Evolutionary conservation across 345 rosid genomes (phyloP).

Genomic region (Euphorbia lathyris): DNA sequence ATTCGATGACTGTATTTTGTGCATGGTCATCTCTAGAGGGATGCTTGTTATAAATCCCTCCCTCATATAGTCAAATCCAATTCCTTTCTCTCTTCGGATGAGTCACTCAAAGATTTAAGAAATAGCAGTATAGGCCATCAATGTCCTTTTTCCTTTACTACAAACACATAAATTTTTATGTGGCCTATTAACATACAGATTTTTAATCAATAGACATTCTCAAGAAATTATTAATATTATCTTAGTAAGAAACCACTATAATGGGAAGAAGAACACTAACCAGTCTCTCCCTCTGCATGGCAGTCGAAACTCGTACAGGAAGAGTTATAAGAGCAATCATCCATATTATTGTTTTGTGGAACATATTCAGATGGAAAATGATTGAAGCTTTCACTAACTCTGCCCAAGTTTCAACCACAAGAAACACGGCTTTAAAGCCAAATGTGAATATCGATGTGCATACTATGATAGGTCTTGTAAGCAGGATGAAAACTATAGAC

Average conservation of each 20-base stretch:
- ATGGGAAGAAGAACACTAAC: conserved; percentile 33
- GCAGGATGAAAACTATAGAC: conserved; percentile 27
- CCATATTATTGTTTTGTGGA: conserved; percentile 47
- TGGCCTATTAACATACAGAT: background rate
- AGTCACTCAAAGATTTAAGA: background rate
- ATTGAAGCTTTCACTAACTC: conserved; percentile 50
- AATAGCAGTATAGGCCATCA: background rate
- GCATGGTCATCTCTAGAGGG: too few species aligned
- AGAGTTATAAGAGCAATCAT: conserved; percentile 46
- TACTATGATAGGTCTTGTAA: conserved; percentile 42
- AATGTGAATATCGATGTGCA: conserved; percentile 37
- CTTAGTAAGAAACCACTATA: background rate
- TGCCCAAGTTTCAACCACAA: conserved; percentile 44
- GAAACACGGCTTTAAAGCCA: conserved; percentile 39
- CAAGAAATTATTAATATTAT: background rate
- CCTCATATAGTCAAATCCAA: too few species aligned
- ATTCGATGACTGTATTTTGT: too few species aligned
- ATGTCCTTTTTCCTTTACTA: background rate
- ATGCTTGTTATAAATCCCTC: too few species aligned
- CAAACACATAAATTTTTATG: background rate
- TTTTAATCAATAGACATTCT: background rate
- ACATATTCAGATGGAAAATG: conserved; percentile 42
- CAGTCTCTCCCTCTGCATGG: conserved; percentile 60
- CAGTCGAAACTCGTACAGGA: conserved; percentile 54
- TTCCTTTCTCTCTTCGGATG: too few species aligned